Conservation (phyloP, 805 yeast species). For the Starmerella floris region DNA sequence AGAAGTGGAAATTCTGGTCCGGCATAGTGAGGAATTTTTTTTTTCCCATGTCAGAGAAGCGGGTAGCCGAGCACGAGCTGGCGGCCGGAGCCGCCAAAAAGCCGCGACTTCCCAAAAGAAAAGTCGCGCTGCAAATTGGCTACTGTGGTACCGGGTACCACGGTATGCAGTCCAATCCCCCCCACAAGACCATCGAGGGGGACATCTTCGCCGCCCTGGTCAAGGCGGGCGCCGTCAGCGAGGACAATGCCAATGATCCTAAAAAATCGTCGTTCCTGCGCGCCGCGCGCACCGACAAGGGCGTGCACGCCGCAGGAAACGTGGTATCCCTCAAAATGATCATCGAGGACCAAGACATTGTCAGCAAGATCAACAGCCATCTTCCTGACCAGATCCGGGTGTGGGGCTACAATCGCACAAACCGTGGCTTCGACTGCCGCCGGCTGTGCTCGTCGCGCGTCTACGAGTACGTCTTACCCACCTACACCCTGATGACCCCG, state of each 20-base stretch:
- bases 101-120: conserved; percentile 45
- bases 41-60: conserved; percentile 7
- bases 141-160: conserved; percentile 95
- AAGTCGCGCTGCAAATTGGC: conserved; percentile 82
- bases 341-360: conserved; percentile 64
- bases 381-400: conserved; percentile 80
- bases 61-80: conserved; percentile 9
- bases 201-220: conserved; percentile 74
- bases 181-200: conserved; percentile 78
- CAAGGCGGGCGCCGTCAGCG: conserved; percentile 75
- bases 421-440: conserved; percentile 85
- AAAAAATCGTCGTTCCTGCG: conserved; percentile 67
- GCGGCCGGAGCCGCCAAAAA: conserved; percentile 8
- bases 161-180: conserved; percentile 91
- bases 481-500: conserved; percentile 84
- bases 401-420: conserved; percentile 86
- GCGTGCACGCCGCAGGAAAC: conserved; percentile 96
- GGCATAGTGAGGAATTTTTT: not conserved
- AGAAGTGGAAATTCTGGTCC: not conserved
- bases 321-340: conserved; percentile 73
- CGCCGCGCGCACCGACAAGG: conserved; percentile 72
- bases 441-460: conserved; percentile 92
- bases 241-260: conserved; percentile 75
- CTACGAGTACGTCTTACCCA: conserved; percentile 87
- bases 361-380: conserved; percentile 54